phyloP scores from a whole-genome alignment of 441 rosid genomes.

The Corymbia citriodora region DNA sequence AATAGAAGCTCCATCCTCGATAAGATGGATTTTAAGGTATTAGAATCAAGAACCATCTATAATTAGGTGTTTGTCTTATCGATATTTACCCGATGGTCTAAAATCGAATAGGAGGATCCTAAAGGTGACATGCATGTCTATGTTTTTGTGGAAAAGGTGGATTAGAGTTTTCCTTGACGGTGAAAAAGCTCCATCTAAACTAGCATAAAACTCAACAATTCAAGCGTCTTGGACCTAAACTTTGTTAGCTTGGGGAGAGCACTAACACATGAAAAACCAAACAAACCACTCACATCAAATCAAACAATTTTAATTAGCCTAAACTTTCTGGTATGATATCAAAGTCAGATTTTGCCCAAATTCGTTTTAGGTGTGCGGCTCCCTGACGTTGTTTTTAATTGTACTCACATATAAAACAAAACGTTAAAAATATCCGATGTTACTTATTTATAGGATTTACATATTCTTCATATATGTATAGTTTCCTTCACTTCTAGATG shows the following conservation, averaged over 20 bases:
- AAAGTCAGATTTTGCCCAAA: accelerated
- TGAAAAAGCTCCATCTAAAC: background rate
- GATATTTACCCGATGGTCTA: background rate
- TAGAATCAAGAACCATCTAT: background rate
- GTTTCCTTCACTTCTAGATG: background rate
- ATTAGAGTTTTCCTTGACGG: background rate
- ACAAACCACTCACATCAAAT: background rate
- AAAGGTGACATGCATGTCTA: background rate
- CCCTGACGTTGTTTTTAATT: no score
- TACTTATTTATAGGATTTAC: background rate
- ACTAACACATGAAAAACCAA: background rate
- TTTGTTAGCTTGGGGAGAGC: background rate
- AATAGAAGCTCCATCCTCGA: background rate
- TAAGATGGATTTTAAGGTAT: background rate
- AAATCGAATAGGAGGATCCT: background rate
- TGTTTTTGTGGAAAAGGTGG: background rate
- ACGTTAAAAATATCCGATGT: accelerated
- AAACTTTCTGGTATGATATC: background rate
- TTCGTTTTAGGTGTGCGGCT: accelerated
- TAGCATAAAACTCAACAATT: background rate
- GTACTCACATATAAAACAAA: no score
- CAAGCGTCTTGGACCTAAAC: background rate
- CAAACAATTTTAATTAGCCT: background rate
- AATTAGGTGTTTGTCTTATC: background rate
- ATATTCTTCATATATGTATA: accelerated